Conservation (phyloP, 805 yeast genomes). For the Pichia kluyveri region DNA sequence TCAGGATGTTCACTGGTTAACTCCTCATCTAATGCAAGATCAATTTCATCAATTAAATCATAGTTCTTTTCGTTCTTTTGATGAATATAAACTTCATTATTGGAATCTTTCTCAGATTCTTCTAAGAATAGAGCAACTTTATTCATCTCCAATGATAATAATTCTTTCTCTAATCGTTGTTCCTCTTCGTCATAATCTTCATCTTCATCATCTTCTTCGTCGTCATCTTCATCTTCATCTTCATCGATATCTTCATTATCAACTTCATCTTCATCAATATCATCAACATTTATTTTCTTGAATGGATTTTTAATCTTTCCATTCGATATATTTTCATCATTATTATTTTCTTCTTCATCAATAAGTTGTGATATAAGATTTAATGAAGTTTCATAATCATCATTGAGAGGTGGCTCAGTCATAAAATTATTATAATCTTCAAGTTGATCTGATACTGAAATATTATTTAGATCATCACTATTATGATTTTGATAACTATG, state of each 20-base stretch:
- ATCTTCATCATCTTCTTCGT: neutral
- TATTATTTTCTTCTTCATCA: neutral
- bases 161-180: neutral
- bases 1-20: neutral
- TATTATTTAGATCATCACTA: neutral
- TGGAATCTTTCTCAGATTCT: neutral
- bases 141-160: conserved; percentile 3
- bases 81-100: conserved; percentile 4
- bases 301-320: no score
- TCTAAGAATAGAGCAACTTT: conserved; percentile 2
- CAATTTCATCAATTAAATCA: conserved; percentile 10
- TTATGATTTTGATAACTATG: neutral
- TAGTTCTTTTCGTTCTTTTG: neutral
- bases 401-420: neutral
- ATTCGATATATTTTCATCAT: neutral
- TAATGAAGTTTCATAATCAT: neutral
- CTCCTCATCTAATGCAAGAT: conserved; percentile 11
- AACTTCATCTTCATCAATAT: neutral
- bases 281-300: neutral
- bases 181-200: neutral
- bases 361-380: neutral
- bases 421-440: conserved; percentile 3
- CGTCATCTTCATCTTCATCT: neutral
- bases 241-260: neutral
- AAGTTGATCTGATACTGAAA: conserved; percentile 1